Percentiles rank a stretch among this genome's conserved stretches.
Evolutionary conservation across 2,329 filamentous ascomycete genomes (phyloP).

Genomic region (Thelonectria discophora): DNA sequence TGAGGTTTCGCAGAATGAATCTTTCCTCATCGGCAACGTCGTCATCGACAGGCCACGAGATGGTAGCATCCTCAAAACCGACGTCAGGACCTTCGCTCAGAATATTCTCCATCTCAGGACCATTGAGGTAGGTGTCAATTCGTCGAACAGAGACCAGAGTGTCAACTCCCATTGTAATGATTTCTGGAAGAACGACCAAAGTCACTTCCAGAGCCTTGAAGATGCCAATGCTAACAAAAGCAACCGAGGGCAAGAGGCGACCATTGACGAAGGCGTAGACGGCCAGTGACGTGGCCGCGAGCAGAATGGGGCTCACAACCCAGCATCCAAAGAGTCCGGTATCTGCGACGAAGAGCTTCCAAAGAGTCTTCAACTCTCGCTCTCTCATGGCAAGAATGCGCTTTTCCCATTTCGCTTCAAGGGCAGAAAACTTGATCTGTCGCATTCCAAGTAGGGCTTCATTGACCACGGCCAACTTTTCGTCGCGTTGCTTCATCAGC

Average conservation of each 20-base stretch:
- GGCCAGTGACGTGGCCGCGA: slow-evolving; percentile 75
- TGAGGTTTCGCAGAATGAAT: slow-evolving; percentile 72
- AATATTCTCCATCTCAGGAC: slow-evolving; percentile 68
- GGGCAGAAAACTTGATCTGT: slow-evolving; percentile 84
- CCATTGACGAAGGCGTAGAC: slow-evolving; percentile 73
- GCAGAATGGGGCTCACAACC: slow-evolving; percentile 76
- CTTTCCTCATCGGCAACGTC: slow-evolving; percentile 64
- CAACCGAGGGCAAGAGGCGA: slow-evolving; percentile 73
- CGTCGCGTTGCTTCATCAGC: slow-evolving; percentile 79
- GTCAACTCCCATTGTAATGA: slow-evolving; percentile 75
- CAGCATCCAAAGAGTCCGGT: slow-evolving; percentile 71
- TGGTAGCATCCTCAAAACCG: slow-evolving; percentile 71
- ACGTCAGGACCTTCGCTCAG: slow-evolving; percentile 67
- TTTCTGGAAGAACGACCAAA: slow-evolving; percentile 75
- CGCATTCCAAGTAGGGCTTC: slow-evolving; percentile 82
- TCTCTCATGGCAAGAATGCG: slow-evolving; percentile 71
- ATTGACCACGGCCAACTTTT: slow-evolving; percentile 78
- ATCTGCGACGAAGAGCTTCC: slow-evolving; percentile 72
- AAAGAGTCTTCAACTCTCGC: slow-evolving; percentile 72
- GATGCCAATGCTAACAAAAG: slow-evolving; percentile 80
- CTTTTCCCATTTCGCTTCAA: slow-evolving; percentile 78
- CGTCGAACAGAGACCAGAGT: slow-evolving; percentile 76
- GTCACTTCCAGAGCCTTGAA: slow-evolving; percentile 79
- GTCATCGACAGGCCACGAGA: slow-evolving; percentile 78
- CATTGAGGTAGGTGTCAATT: slow-evolving; percentile 75